Evolutionary conservation across 805 yeast species (phyloP).

Genomic region (Lachancea sp.): DNA sequence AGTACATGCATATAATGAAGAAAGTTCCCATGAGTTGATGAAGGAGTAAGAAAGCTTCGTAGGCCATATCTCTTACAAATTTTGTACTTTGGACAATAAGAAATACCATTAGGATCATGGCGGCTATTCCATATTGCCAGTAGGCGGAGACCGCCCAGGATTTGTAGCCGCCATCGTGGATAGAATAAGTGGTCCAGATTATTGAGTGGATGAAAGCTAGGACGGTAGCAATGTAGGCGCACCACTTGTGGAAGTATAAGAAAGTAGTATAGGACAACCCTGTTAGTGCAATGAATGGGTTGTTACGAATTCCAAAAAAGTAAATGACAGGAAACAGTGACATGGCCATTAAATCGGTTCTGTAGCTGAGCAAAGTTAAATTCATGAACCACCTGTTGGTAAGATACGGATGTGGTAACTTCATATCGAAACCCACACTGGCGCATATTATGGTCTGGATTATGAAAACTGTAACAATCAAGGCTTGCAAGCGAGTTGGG

Average conservation of each 20-base stretch:
- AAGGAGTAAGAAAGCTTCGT: constrained; percentile 53
- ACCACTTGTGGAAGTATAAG: constrained; percentile 60
- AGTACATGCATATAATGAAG: constrained; percentile 51
- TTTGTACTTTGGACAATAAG: constrained; percentile 46
- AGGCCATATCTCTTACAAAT: constrained; percentile 44
- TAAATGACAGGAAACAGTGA: constrained; percentile 52
- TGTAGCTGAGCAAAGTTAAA: constrained; percentile 42
- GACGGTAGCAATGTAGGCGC: constrained; percentile 46
- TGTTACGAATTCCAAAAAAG: constrained; percentile 68
- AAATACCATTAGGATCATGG: constrained; percentile 38
- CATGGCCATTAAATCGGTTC: constrained; percentile 46
- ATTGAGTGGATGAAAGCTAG: constrained; percentile 50
- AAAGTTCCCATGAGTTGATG: constrained; percentile 52
- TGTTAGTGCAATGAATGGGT: constrained; percentile 53
- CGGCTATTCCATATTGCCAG: constrained; percentile 44
- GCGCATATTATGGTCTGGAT: constrained; percentile 30
- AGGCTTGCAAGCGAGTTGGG: constrained; percentile 28
- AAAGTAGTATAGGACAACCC: constrained; percentile 60
- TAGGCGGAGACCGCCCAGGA: constrained; percentile 42
- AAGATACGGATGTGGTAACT: constrained; percentile 35
- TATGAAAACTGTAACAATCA: constrained; percentile 31
- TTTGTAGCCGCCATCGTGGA: constrained; percentile 37
- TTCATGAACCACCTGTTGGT: constrained; percentile 31
- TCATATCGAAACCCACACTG: constrained; percentile 33
- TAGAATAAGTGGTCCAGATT: constrained; percentile 46